phyloP scores from a whole-genome alignment of 768 basidiomycete genomes.

The Podaxis sp. region DNA sequence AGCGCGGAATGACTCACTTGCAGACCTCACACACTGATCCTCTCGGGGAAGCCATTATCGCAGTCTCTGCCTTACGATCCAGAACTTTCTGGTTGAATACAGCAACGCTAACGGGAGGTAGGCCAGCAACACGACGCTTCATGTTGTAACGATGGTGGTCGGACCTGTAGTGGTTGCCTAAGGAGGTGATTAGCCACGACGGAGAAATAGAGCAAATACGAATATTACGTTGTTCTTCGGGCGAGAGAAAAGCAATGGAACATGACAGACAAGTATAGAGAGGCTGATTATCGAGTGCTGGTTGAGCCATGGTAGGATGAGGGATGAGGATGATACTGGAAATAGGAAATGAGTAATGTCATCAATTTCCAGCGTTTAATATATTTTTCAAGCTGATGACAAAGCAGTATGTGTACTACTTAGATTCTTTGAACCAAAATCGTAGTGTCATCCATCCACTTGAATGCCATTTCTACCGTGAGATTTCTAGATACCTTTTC shows the following conservation, averaged over 20 bases:
- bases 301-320: constrained; percentile 29
- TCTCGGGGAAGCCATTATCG: constrained; percentile 59
- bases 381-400: not conserved
- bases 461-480: constrained; percentile 44
- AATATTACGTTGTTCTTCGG: constrained; percentile 76
- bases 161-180: constrained; percentile 88
- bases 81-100: constrained; percentile 88
- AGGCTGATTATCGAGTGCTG: constrained; percentile 25
- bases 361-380: not conserved
- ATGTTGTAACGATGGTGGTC: constrained; percentile 99
- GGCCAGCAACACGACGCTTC: constrained; percentile 89
- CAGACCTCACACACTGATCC: constrained; percentile 75
- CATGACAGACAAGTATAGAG: constrained; percentile 92
- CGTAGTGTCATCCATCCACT: constrained; percentile 64
- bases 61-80: constrained; percentile 75
- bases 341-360: constrained; percentile 1
- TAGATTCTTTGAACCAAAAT: constrained; percentile 40
- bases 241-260: constrained; percentile 78
- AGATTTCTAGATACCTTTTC: constrained; percentile 44
- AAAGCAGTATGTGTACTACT: constrained; percentile 4
- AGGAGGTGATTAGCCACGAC: constrained; percentile 11
- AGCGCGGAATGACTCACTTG: constrained; percentile 55
- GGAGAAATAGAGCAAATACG: constrained; percentile 1
- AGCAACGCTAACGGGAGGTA: constrained; percentile 78
- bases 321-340: constrained; percentile 5